Evolutionary conservation across 2,329 filamentous ascomycete genomes (phyloP).

Genomic region (Fusarium oligoseptatum): DNA sequence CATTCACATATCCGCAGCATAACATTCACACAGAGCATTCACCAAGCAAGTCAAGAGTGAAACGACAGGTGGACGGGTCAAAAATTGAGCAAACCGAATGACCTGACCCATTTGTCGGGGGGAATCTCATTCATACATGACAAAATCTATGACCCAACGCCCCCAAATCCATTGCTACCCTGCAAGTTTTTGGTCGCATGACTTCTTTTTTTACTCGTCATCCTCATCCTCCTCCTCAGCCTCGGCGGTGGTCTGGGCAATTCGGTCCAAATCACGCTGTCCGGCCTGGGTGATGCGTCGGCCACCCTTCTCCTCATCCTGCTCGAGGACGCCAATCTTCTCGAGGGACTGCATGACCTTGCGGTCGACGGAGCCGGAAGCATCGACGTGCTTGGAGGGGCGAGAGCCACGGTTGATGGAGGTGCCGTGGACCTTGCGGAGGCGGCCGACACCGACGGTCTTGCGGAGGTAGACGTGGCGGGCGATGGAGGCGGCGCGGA

Average conservation of each 20-base stretch:
- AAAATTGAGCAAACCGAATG: conserved; percentile 54
- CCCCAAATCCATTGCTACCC: conserved; percentile 53
- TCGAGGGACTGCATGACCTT: conserved; percentile 97
- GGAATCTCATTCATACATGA: conserved; percentile 58
- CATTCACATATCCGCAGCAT: not conserved
- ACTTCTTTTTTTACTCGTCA: conserved; percentile 71
- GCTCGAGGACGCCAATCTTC: conserved; percentile 99
- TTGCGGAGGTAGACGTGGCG: conserved; percentile 99
- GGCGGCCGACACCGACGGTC: conserved; percentile 97
- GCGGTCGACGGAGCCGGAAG: conserved; percentile 94
- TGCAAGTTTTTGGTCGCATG: conserved; percentile 23
- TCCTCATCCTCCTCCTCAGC: conserved; percentile 76
- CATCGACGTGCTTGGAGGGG: conserved; percentile 95
- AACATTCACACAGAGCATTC: conserved; percentile 27
- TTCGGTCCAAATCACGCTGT: conserved; percentile 99
- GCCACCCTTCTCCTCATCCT: conserved; percentile 98
- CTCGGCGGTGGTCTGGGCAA: conserved; percentile 84
- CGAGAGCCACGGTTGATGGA: conserved; percentile 97
- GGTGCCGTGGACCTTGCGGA: conserved; percentile 95
- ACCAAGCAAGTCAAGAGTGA: conserved; percentile 14
- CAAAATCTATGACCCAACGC: conserved; percentile 58
- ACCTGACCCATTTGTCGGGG: conserved; percentile 54
- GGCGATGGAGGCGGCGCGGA: conserved; percentile 93
- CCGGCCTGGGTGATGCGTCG: conserved; percentile 98
- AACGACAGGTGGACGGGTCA: conserved; percentile 48